Evolutionary conservation across 371 early-diverging fungal species (phyloP).

Genomic region (Mucor mucedo): DNA sequence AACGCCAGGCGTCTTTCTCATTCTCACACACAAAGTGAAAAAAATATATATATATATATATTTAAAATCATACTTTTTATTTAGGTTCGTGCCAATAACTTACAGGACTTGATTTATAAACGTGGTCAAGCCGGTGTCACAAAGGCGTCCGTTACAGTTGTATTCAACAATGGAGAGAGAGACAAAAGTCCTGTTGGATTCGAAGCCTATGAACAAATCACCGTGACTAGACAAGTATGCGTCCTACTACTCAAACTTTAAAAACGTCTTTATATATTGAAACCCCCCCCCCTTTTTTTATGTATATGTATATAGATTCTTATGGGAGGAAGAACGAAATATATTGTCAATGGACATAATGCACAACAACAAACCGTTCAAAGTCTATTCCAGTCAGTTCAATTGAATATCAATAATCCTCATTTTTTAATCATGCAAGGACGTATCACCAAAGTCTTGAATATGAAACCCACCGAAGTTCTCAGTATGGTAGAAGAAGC

Average conservation of each 20-base stretch:
- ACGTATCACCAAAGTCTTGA: conserved; percentile 97
- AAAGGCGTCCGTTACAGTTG: conserved; percentile 96
- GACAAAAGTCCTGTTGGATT: conserved; percentile 91
- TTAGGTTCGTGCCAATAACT: conserved; percentile 92
- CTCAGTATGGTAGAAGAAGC: conserved; percentile 98
- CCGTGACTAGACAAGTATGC: conserved; percentile 93
- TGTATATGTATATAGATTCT: conserved; percentile 60
- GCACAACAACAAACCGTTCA: conserved; percentile 91
- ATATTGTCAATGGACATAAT: conserved; percentile 93
- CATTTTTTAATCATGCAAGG: conserved; percentile 99
- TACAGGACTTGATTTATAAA: conserved; percentile 98
- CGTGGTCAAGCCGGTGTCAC: conserved; percentile 96
- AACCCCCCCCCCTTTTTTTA: not conserved
- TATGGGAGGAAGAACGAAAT: conserved; percentile 94
- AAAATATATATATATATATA: too few species aligned
- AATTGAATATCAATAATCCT: conserved; percentile 98
- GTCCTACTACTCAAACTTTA: too few species aligned
- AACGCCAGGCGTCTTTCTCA: too few species aligned
- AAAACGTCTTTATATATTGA: not conserved
- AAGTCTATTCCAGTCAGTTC: conserved; percentile 94
- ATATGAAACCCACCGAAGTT: conserved; percentile 98
- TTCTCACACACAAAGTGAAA: too few species aligned
- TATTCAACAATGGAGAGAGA: conserved; percentile 93
- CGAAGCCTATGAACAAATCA: conserved; percentile 84
- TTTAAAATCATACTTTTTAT: not conserved